Percentiles rank a stretch among this genome's conserved stretches.
Evolutionary conservation across 2,329 filamentous ascomycete genomes (phyloP).

Genomic region (Aspergillus calidoustus): DNA sequence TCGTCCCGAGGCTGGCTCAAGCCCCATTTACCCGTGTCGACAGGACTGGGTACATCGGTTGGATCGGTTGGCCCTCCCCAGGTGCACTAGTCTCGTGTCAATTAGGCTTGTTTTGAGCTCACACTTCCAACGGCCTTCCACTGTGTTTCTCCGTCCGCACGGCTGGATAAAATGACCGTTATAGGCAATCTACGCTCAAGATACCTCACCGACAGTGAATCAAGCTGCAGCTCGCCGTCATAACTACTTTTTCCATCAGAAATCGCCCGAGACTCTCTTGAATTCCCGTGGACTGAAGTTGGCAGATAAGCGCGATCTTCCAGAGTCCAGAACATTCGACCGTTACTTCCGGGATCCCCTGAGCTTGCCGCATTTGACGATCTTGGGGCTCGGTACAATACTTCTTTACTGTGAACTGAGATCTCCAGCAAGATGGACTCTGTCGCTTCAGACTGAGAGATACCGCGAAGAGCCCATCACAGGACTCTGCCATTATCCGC

Average conservation of each 20-base stretch:
- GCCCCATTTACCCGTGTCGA: background rate
- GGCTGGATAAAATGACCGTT: constrained; percentile 8
- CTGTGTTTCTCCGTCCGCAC: background rate
- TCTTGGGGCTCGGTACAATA: constrained; percentile 1
- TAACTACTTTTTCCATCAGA: constrained; percentile 10
- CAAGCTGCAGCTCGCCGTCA: constrained; percentile 25
- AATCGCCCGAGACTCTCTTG: constrained; percentile 5
- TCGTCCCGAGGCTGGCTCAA: background rate
- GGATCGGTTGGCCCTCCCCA: background rate
- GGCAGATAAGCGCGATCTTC: constrained; percentile 9
- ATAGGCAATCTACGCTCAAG: constrained; percentile 1
- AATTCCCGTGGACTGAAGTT: background rate
- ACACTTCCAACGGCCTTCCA: background rate
- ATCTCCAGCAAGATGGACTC: background rate
- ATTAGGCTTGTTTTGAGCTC: background rate
- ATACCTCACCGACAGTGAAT: constrained; percentile 1
- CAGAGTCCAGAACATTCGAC: constrained; percentile 26
- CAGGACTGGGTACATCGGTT: background rate
- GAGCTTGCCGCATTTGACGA: constrained; percentile 9
- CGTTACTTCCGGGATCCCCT: constrained; percentile 21
- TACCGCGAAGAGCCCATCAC: constrained; percentile 10
- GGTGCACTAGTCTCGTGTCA: background rate
- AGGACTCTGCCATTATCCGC: background rate
- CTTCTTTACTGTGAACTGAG: constrained; percentile 7
- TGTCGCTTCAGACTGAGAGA: constrained; percentile 4